Conservation (phyloP, 148 eudicot species). For the Hydrangea macrophylla region DNA sequence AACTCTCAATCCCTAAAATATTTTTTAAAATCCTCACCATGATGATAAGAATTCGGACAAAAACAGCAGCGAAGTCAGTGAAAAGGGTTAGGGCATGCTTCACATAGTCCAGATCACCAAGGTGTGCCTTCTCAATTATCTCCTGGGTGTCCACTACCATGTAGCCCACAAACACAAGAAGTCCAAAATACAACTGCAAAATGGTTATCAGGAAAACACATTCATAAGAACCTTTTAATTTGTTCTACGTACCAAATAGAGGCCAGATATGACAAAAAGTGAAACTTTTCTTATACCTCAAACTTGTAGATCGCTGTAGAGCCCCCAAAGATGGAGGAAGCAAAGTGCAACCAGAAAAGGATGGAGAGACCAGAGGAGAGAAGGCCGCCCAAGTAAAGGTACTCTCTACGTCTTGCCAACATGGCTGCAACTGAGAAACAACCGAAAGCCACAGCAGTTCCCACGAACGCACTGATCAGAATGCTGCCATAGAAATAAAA, state of each 20-base stretch:
- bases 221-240: not conserved
- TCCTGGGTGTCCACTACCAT: constrained; percentile 87
- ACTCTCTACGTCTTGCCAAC: constrained; percentile 84
- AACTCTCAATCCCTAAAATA: too few species aligned
- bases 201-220: not conserved
- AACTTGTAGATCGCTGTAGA: constrained; percentile 64
- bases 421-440: constrained; percentile 92
- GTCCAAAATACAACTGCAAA: constrained; percentile 87
- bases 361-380: constrained; percentile 82
- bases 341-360: constrained; percentile 85
- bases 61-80: constrained; percentile 79
- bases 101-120: constrained; percentile 85
- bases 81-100: constrained; percentile 79
- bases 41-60: constrained; percentile 80
- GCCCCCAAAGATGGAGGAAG: constrained; percentile 81
- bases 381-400: constrained; percentile 73
- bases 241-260: not conserved
- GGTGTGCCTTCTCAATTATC: constrained; percentile 86
- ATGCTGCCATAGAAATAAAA: constrained; percentile 43
- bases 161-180: constrained; percentile 89
- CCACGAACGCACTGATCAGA: constrained; percentile 76
- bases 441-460: constrained; percentile 80
- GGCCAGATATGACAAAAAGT: not conserved
- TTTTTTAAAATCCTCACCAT: constrained; percentile 64
- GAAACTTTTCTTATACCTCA: constrained; percentile 48